Base-by-base conservation (phyloP, 305 asterid species). In the Solanum hybrid region DNA sequence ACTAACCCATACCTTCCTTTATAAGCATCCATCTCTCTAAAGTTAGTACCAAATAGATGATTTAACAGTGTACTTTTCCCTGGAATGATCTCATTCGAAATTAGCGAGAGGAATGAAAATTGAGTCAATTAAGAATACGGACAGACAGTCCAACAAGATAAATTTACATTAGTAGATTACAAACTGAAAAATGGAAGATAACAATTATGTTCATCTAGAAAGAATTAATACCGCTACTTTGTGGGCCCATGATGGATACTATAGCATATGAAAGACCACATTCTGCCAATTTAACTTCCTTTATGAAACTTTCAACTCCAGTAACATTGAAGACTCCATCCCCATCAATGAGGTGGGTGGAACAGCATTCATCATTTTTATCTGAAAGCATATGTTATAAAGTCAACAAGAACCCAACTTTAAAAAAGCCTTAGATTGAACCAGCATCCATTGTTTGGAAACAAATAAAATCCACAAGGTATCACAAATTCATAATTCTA, bases 191-290 rank as follows among this genome's bases (percentile, higher is more conserved):
- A 24, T 17, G 86, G 89, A 77, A 24, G 86, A 75, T 75, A 31
- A 4, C 11, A 9, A 73, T 71, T 37, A 15, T 2, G n/a, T 56
- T 34, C 60, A 29, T 34, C 80, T 66, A 36, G 60, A 32, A 88
- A 90, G 81, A 89, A 88, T 32, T 13, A 90, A 78, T 94, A 98
- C 99, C 99, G 90, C 99, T 96, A 90, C 99, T 98, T 91, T 96
- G 99, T 82, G 98, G 99, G 26, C 99, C 99, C 99, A 98, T 98
- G 87, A 98, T 96, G 90, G 99, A 97, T 66, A 96, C 99, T 79
- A 98, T 92, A n/a, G 98, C 99, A 93, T 98, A 98, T 89, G 99
- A 96, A 90, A 96, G 98, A 89, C 99, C 99, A 91, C 98, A 95
- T 60, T 98, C 99, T 1, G 92, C 93, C 89, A 98, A 92, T 89